Evolutionary conservation across 768 basidiomycete species (phyloP).

Genomic region (Russula vinacea): DNA sequence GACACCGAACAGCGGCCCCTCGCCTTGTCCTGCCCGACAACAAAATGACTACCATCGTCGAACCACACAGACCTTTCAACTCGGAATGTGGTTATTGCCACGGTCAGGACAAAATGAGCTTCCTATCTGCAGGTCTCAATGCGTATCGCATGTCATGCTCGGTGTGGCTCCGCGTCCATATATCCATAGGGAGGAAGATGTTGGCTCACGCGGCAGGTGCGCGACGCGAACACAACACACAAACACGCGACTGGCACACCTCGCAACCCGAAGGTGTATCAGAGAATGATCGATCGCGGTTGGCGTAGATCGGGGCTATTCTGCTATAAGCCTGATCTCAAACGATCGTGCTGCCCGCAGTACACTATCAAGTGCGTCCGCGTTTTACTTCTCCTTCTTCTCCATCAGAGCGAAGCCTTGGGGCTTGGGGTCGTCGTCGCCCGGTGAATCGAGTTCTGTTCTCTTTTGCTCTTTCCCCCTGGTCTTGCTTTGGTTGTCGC

Average conservation of each 20-base stretch:
- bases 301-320: conserved; percentile 83
- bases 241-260: background rate
- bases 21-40: background rate
- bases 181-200: background rate
- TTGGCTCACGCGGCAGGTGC: background rate
- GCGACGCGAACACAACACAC: background rate
- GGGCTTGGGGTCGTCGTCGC: background rate
- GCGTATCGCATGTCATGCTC: conserved; percentile 28
- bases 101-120: background rate
- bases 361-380: conserved; percentile 81
- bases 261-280: conserved; percentile 54
- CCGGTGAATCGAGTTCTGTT: background rate
- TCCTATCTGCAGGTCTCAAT: conserved; percentile 7
- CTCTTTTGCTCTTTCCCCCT: too few relatives aligned
- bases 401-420: background rate
- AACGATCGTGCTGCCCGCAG: conserved; percentile 83
- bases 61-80: conserved; percentile 9
- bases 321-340: conserved; percentile 86
- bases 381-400: background rate
- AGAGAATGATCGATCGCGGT: conserved; percentile 78
- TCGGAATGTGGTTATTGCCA: conserved; percentile 23
- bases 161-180: conserved; percentile 7
- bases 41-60: conserved; percentile 4
- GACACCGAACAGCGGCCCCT: background rate
- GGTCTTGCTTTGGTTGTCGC: too few relatives aligned